Evolutionary conservation across 805 yeast species (phyloP).

Genomic region (Grigorovia jiainica): DNA sequence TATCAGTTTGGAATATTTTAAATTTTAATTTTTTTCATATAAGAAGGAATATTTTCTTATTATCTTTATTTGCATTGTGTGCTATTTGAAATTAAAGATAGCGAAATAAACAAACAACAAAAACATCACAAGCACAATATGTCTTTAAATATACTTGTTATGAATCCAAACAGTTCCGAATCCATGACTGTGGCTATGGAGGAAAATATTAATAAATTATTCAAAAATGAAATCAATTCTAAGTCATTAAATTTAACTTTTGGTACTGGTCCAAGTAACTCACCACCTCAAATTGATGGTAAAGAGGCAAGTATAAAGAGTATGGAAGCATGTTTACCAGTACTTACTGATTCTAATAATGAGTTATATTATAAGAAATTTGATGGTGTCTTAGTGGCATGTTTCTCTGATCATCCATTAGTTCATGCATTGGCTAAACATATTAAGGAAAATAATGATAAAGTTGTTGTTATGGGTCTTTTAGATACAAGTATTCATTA

Average conservation of each 20-base stretch:
- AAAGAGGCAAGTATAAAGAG: constrained; percentile 12
- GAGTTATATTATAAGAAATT: constrained; percentile 10
- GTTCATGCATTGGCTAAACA: constrained; percentile 5
- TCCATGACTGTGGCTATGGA: constrained; percentile 16
- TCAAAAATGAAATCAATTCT: background rate
- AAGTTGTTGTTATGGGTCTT: constrained; percentile 9
- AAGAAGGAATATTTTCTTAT: too few relatives aligned
- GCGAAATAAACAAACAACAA: too few relatives aligned
- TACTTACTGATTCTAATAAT: constrained; percentile 8
- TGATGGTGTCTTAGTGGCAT: constrained; percentile 19
- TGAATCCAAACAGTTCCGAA: constrained; percentile 20
- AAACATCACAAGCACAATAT: background rate
- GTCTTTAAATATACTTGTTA: constrained; percentile 8
- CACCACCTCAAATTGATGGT: constrained; percentile 20
- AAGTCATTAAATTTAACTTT: constrained; percentile 2
- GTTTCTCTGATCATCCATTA: constrained; percentile 24
- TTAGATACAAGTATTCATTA: constrained; percentile 12
- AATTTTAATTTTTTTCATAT: too few relatives aligned
- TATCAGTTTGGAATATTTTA: too few relatives aligned
- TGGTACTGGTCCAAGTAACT: constrained; percentile 16
- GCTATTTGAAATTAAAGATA: too few relatives aligned
- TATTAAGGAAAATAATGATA: background rate
- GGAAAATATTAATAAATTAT: constrained; percentile 6
- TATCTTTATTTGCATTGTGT: too few relatives aligned
- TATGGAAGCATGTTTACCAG: constrained; percentile 14